Evolutionary conservation across 768 basidiomycete genomes (phyloP).

Genomic region (Panus rudis): DNA sequence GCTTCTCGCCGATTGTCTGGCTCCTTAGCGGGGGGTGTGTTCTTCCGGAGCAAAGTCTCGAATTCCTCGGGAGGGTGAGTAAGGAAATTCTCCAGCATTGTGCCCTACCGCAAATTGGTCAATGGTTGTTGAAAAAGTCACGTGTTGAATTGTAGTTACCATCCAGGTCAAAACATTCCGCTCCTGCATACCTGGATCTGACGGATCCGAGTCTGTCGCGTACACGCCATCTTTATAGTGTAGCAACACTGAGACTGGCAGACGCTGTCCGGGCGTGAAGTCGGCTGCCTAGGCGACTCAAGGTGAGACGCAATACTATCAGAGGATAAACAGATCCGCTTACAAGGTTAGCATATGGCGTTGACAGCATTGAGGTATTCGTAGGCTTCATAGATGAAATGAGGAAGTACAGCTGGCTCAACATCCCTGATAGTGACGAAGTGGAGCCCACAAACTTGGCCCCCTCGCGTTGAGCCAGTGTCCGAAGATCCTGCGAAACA

Average conservation of each 20-base stretch:
- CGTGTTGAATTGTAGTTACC: constrained; percentile 33
- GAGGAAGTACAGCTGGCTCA: constrained; percentile 84
- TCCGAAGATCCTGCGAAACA: constrained; percentile 49
- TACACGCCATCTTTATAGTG: constrained; percentile 62
- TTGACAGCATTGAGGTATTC: constrained; percentile 38
- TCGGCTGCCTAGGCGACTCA: constrained; percentile 35
- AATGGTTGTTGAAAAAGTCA: neutral
- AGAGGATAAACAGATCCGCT: neutral
- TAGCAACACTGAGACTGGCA: constrained; percentile 66
- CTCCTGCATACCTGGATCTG: constrained; percentile 33
- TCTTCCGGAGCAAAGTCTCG: constrained; percentile 38
- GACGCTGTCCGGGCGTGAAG: constrained; percentile 75
- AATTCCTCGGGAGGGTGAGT: constrained; percentile 66
- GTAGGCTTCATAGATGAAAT: constrained; percentile 66
- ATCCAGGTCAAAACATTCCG: constrained; percentile 76
- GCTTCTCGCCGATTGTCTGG: constrained; percentile 50
- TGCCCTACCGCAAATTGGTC: constrained; percentile 48
- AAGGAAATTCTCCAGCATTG: constrained; percentile 82
- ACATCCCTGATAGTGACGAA: constrained; percentile 77
- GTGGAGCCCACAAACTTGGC: constrained; percentile 80
- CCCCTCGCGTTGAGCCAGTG: constrained; percentile 50
- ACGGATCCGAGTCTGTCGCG: constrained; percentile 51
- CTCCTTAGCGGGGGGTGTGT: constrained; percentile 22
- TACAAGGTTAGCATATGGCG: neutral
- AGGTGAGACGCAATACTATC: neutral